Percentiles rank a stretch among this genome's conserved stretches.
Conservation (phyloP, 169 alveolate species). For the Plasmodium knowlesi region DNA sequence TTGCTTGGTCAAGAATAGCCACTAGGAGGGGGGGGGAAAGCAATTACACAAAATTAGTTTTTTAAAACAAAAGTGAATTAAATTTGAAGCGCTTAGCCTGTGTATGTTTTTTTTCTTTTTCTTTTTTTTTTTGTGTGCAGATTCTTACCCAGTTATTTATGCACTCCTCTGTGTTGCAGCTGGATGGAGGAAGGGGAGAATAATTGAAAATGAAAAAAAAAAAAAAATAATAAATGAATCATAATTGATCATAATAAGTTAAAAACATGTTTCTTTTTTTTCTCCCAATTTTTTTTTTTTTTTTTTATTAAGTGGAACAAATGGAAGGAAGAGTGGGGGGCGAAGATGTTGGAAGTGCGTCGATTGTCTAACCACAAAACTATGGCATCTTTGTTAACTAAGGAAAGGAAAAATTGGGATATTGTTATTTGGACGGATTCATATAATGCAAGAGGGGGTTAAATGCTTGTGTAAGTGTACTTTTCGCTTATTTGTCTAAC, state of each 20-base stretch:
- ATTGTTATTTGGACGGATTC: neutral
- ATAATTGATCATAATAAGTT: neutral
- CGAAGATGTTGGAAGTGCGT: neutral
- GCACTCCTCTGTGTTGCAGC: slow-evolving; percentile 53
- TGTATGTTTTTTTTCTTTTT: neutral
- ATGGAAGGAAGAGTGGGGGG: neutral
- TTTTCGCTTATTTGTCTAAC: neutral
- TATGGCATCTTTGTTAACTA: slow-evolving; percentile 61
- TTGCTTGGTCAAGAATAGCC: slow-evolving; percentile 69
- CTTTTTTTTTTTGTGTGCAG: neutral
- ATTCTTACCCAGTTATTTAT: slow-evolving; percentile 61
- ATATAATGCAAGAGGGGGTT: neutral
- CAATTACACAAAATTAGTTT: neutral
- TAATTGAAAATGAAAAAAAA: neutral
- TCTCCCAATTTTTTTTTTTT: neutral
- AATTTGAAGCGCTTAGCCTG: neutral
- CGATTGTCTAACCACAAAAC: slow-evolving; percentile 29
- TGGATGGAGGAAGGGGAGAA: neutral
- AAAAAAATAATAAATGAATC: no score
- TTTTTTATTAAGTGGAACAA: neutral
- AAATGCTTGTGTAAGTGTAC: neutral
- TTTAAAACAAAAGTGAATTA: neutral
- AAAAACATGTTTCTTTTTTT: neutral
- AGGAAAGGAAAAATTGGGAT: neutral
- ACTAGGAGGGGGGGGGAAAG: slow-evolving; percentile 3